Base-by-base conservation (phyloP, 2,329 filamentous ascomycete genomes). In the Trichoderma koningiopsis region DNA sequence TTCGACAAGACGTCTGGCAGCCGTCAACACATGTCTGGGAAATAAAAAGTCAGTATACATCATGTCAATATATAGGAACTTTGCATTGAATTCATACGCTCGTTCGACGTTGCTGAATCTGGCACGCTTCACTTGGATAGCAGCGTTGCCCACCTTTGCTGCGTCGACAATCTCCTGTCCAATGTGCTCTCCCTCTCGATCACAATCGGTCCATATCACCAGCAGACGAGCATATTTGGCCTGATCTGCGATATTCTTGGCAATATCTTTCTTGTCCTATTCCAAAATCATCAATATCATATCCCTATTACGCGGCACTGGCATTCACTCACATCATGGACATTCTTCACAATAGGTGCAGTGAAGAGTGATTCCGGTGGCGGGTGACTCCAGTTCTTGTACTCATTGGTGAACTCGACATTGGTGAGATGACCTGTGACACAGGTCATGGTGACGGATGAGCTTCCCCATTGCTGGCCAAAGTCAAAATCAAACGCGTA, bases 151-250 rank as follows among this genome's bases (percentile, higher is more conserved):
- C 75, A 89, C 89, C 58, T 85, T 83, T 5, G 96, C 96, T 70
- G 95, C 91, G 64, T 92, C 87, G 56, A 93, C 90, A 71, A 99
- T 95, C 79, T 99, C 95, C 49, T 91, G 87, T 7, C 96, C 96
- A 73, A 99, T 99, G 77, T 98, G 92, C 79, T 99, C 96, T 43
- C 96, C 96, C 84, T 99, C 96, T 68, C 94, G 89, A 84, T 99
- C 96, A 80, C 96, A 98, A 85, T 99, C 96, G 0, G 96, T 99
- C 96, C 96, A 99, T 74, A 99, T 97, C 79, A 96, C 95, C 37
- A 99, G 84, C 14, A 90, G 88, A 68, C 85, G 87, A n/a, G 89
- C 86, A 77, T 87, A 86, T 70, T 86, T 86, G 22, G 96, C 95
- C 79, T 97, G 91, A 1, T 86, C 83, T 73, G 91, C 88, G 75